phyloP scores from a whole-genome alignment of 2,329 filamentous ascomycete genomes.

The Penicillium hordei region DNA sequence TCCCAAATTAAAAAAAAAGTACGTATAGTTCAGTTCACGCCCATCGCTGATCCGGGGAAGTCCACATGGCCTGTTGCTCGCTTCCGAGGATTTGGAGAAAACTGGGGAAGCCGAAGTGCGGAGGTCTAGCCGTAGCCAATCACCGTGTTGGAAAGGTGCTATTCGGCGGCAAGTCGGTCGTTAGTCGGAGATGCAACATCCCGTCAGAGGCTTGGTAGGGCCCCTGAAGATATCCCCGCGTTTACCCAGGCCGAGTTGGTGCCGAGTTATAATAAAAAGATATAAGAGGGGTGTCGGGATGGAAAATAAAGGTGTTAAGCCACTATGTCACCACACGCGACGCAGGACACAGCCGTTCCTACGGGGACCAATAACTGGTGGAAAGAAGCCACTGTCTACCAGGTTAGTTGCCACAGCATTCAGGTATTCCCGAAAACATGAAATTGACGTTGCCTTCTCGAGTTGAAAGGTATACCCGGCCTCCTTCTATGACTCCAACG shows the following conservation, averaged over 20 bases:
- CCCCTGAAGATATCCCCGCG: neutral
- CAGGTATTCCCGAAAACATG: neutral
- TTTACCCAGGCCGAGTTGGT: conserved; percentile 2
- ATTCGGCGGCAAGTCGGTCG: conserved; percentile 16
- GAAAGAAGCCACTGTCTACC: conserved; percentile 39
- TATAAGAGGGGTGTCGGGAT: conserved; percentile 2
- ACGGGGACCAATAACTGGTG: conserved; percentile 34
- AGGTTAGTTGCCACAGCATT: conserved; percentile 13
- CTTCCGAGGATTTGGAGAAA: conserved; percentile 7
- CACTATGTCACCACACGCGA: conserved; percentile 21
- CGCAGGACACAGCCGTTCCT: conserved; percentile 11
- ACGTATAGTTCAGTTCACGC: neutral
- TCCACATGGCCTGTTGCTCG: neutral
- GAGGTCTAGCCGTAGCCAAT: conserved; percentile 1
- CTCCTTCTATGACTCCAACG: conserved; percentile 54
- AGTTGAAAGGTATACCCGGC: conserved; percentile 26
- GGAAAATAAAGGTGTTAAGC: neutral
- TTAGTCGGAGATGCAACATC: conserved; percentile 3
- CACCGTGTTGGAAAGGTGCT: neutral
- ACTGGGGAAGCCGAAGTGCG: conserved; percentile 14
- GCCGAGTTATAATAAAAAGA: neutral
- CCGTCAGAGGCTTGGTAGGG: conserved; percentile 6
- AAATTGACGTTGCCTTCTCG: neutral
- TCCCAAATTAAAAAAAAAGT: neutral
- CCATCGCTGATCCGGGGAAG: conserved; percentile 12